Percentiles rank a stretch among this genome's conserved stretches.
Evolutionary conservation across 176 grass and related monocot genomes (phyloP).

Genomic region (Olyra latifolia): DNA sequence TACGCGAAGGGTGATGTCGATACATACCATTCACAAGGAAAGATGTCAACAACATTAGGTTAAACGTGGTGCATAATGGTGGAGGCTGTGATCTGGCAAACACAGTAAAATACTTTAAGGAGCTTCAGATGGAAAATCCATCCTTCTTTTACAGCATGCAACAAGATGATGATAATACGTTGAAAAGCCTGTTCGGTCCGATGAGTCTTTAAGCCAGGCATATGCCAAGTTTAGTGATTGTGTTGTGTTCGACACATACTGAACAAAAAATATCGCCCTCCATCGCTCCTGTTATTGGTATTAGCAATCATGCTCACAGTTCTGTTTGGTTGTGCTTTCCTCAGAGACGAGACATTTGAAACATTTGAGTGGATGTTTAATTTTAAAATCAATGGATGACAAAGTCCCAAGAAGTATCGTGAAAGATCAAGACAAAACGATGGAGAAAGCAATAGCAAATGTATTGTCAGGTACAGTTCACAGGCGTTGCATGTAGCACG

Average conservation of each 20-base stretch:
- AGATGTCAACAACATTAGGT: not conserved
- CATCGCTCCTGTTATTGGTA: not conserved
- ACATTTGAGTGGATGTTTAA: not conserved
- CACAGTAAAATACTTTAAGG: not conserved
- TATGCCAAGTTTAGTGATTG: not conserved
- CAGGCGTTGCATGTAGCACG: not conserved
- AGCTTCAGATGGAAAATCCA: not conserved
- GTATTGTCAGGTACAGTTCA: not conserved
- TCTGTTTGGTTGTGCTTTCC: not conserved
- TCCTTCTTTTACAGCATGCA: not conserved
- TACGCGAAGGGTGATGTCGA: not conserved
- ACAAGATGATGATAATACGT: not conserved
- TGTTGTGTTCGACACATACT: not conserved
- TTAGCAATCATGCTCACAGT: not conserved
- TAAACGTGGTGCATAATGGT: too few relatives aligned
- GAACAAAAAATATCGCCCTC: not conserved
- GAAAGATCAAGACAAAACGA: not conserved
- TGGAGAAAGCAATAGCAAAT: not conserved
- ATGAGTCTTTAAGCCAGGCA: not conserved
- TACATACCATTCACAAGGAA: not conserved
- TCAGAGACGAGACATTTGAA: not conserved
- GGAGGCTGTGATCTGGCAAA: too few relatives aligned
- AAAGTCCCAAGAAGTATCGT: not conserved
- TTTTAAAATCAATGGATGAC: not conserved
- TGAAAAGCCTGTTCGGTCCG: not conserved